These are phyloP conservation scores for Sporormia fimetaria DNA, from an alignment of 495 filamentous ascomycete genomes.

Conservation along the genomic window DNA sequence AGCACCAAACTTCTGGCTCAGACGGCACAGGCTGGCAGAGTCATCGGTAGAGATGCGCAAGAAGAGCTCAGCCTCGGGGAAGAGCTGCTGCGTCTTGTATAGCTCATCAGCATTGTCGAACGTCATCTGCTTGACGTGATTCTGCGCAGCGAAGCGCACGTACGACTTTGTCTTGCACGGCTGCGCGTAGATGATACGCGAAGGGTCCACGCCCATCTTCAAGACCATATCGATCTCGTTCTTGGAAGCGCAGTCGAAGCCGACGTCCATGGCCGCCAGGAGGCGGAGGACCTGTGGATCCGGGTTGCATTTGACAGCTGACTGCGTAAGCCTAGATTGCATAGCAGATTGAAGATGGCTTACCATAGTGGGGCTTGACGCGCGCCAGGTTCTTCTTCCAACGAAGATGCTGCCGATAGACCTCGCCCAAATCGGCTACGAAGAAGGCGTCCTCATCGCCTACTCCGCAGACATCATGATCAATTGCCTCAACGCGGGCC, in stretches of 20 bases:
- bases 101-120: conserved; percentile 98
- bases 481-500: conserved; percentile 65
- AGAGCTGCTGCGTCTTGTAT: conserved; percentile 89
- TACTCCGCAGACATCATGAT: conserved; percentile 72
- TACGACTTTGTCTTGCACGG: conserved; percentile 99
- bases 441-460: conserved; percentile 97
- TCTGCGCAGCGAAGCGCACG: conserved; percentile 70
- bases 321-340: conserved; percentile 2
- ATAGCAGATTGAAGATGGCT: conserved; percentile 19
- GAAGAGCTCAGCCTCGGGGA: conserved; percentile 78
- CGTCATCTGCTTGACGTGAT: conserved; percentile 94
- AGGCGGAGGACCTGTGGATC: conserved; percentile 82
- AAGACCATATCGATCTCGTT: conserved; percentile 87
- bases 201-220: conserved; percentile 70
- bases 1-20: conserved; percentile 95
- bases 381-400: conserved; percentile 92
- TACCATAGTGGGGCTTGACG: conserved; percentile 95
- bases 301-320: conserved; percentile 97
- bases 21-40: conserved; percentile 79
- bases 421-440: conserved; percentile 94
- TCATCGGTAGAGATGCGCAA: conserved; percentile 94
- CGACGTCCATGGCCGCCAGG: conserved; percentile 75
- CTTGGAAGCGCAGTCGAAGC: conserved; percentile 98
- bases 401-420: conserved; percentile 94
- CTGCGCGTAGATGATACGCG: conserved; percentile 96